Conservation (phyloP, 2,329 filamentous ascomycete species). For the Arachnomyces sp. region DNA sequence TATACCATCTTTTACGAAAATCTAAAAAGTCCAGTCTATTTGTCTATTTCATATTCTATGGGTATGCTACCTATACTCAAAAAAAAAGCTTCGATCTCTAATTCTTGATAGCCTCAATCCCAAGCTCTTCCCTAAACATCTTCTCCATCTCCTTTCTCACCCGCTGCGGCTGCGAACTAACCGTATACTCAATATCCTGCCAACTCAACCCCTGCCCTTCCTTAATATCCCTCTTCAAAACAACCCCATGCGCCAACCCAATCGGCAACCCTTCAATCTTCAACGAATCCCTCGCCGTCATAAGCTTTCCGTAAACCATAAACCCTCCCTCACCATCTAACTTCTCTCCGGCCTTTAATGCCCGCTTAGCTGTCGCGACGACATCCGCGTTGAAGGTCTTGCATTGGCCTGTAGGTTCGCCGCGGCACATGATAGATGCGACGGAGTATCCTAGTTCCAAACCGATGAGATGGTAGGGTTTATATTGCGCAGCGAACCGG, state of each 20-base stretch:
- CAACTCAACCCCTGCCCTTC: slow-evolving; percentile 39
- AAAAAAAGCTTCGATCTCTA: too few species aligned
- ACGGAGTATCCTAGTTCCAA: slow-evolving; percentile 40
- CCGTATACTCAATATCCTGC: slow-evolving; percentile 38
- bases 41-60: too few species aligned
- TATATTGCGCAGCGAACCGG: slow-evolving; percentile 39
- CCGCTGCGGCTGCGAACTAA: slow-evolving; percentile 28
- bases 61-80: too few species aligned
- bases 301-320: slow-evolving; percentile 40
- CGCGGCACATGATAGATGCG: slow-evolving; percentile 39
- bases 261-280: slow-evolving; percentile 37
- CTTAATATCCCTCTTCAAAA: slow-evolving; percentile 34
- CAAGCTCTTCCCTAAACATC: slow-evolving; percentile 20
- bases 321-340: slow-evolving; percentile 41
- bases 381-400: slow-evolving; percentile 39
- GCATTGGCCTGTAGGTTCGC: slow-evolving; percentile 40
- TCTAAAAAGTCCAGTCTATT: too few species aligned
- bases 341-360: slow-evolving; percentile 39
- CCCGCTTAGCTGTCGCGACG: slow-evolving; percentile 41
- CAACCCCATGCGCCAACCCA: slow-evolving; percentile 37
- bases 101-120: too few species aligned
- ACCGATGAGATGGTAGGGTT: slow-evolving; percentile 43
- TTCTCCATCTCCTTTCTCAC: slow-evolving; percentile 40
- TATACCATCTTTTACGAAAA: too few species aligned
- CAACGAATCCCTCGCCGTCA: slow-evolving; percentile 35